A percentile compares a stretch with the other conserved stretches of the same genome.
These are phyloP conservation scores for Penstemon newberryi DNA, from an alignment of 257 asterid species.

Conservation along the genomic window DNA sequence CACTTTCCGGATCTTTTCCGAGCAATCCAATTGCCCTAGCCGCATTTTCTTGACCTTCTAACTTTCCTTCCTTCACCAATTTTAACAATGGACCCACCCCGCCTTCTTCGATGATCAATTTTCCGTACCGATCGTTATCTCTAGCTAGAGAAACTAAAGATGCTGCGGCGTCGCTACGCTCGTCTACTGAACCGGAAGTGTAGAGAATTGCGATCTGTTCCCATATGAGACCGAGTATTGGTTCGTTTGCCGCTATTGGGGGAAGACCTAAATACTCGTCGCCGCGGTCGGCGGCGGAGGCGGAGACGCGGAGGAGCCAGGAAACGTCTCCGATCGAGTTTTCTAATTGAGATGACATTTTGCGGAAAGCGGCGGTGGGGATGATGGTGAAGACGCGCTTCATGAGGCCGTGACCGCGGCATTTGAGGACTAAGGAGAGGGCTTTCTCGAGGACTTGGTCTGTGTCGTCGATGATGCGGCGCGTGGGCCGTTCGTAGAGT, in stretches of 20 bases:
- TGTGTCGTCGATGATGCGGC: conserved; percentile 75
- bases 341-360: conserved; percentile 57
- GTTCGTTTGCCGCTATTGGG: conserved; percentile 79
- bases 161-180: conserved; percentile 64
- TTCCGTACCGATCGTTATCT: conserved; percentile 64
- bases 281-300: conserved; percentile 58
- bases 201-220: conserved; percentile 70
- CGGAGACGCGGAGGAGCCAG: conserved; percentile 83
- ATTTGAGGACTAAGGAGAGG: conserved; percentile 50
- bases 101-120: conserved; percentile 72
- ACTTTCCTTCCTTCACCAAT: conserved; percentile 60
- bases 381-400: conserved; percentile 73
- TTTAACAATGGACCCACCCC: conserved; percentile 68
- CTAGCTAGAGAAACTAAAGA: conserved; percentile 66
- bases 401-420: conserved; percentile 63
- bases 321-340: conserved; percentile 82
- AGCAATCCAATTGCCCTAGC: conserved; percentile 65
- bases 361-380: conserved; percentile 73
- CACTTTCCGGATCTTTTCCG: conserved; percentile 69
- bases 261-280: conserved; percentile 71
- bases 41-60: conserved; percentile 69
- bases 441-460: conserved; percentile 64
- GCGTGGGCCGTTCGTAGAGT: conserved; percentile 71
- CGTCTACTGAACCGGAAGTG: conserved; percentile 50
- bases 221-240: conserved; percentile 72